These are phyloP conservation scores for Fusarium sp. DNA, from an alignment of 2,329 filamentous ascomycete species.

Conservation along the genomic window DNA sequence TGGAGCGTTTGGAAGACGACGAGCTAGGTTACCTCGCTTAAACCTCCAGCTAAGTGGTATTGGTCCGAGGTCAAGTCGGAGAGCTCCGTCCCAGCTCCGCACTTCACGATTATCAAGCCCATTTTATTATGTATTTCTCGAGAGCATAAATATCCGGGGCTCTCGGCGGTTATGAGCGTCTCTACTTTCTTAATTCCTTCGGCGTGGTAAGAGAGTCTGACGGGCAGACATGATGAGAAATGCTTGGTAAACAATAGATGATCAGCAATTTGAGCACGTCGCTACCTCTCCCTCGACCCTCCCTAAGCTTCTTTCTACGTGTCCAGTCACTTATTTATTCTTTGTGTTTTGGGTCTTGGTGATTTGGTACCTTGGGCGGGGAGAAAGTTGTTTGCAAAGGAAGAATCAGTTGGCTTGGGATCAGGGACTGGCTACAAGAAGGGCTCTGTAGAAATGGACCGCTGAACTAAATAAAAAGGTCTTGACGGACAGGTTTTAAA, in stretches of 20 bases:
- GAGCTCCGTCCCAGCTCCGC: neutral
- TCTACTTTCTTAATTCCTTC: slow-evolving; percentile 23
- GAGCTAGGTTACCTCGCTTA: slow-evolving; percentile 94
- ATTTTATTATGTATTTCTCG: slow-evolving; percentile 10
- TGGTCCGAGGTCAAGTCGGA: neutral
- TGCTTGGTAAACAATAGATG: slow-evolving; percentile 30
- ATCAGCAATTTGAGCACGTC: slow-evolving; percentile 10
- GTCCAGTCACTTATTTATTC: slow-evolving; percentile 5
- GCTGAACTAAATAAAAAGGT: neutral
- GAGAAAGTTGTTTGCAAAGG: neutral
- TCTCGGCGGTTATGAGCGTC: slow-evolving; percentile 7
- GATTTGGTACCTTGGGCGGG: neutral
- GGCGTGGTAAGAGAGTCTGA: slow-evolving; percentile 10
- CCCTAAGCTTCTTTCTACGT: neutral
- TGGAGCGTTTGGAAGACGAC: slow-evolving; percentile 93
- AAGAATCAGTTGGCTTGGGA: slow-evolving; percentile 2
- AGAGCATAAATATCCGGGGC: neutral
- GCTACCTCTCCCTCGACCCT: neutral
- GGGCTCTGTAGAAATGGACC: slow-evolving; percentile 17
- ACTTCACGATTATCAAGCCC: neutral
- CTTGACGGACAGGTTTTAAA: neutral
- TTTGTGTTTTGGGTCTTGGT: slow-evolving; percentile 6
- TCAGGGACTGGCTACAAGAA: slow-evolving; percentile 16
- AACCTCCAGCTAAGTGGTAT: slow-evolving; percentile 34
- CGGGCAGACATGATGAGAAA: slow-evolving; percentile 13